Evolutionary conservation across 768 basidiomycete species (phyloP).

Genomic region (Neoboletus brunneissimus): DNA sequence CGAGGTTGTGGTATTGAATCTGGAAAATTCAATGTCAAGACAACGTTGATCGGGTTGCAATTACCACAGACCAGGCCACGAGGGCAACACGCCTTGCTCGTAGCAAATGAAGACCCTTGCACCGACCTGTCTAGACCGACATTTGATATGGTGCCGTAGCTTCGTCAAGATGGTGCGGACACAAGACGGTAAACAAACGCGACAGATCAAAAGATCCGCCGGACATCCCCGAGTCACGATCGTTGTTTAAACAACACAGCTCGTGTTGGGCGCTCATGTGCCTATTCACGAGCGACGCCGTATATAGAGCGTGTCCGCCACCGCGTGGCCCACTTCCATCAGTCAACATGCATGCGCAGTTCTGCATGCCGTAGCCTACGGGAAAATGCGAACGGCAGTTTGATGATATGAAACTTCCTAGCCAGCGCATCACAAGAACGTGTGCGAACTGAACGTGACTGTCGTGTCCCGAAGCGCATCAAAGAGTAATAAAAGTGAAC

Average conservation of each 20-base stretch:
- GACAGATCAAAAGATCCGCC: constrained; percentile 21
- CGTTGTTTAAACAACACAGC: constrained; percentile 16
- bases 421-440: constrained; percentile 11
- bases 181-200: constrained; percentile 16
- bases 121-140: constrained; percentile 8
- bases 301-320: constrained; percentile 22
- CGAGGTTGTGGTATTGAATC: constrained; percentile 4
- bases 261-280: constrained; percentile 19
- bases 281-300: constrained; percentile 12
- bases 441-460: constrained; percentile 6
- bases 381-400: constrained; percentile 22
- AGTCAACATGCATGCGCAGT: constrained; percentile 28
- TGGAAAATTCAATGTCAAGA: constrained; percentile 7
- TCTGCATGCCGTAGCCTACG: constrained; percentile 26
- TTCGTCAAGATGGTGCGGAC: constrained; percentile 17
- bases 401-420: constrained; percentile 16
- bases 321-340: constrained; percentile 26
- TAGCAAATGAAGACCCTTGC: constrained; percentile 16
- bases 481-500: constrained; percentile 10
- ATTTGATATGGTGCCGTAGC: constrained; percentile 11
- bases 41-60: constrained; percentile 10
- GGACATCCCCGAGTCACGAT: constrained; percentile 24
- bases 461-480: constrained; percentile 11
- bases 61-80: constrained; percentile 13
- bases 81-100: constrained; percentile 18